Percentiles rank a stretch among this genome's conserved stretches.
Conservation (phyloP, 2,329 filamentous ascomycete species). For the Claviceps sp. region DNA sequence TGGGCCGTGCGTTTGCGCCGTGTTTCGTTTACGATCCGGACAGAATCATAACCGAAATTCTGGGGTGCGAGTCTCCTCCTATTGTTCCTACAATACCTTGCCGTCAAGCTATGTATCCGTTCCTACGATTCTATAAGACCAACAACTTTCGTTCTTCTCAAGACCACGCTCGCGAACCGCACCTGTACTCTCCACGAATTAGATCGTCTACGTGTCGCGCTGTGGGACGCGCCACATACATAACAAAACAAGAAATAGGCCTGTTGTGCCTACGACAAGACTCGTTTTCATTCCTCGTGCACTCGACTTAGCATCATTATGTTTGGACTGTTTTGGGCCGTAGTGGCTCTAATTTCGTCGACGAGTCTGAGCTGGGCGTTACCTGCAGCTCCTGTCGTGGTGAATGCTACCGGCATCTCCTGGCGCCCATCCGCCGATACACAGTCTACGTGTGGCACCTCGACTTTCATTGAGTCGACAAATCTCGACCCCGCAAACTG, state of each 20-base stretch:
- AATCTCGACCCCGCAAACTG: conserved; percentile 15
- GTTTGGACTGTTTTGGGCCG: neutral
- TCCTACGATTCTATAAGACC: neutral
- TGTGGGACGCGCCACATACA: neutral
- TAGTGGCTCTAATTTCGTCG: neutral
- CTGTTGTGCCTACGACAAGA: neutral
- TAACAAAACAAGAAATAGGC: neutral
- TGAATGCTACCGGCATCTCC: conserved; percentile 10
- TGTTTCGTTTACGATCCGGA: neutral
- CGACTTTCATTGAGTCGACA: conserved; percentile 12
- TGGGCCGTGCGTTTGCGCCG: neutral
- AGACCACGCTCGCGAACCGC: neutral
- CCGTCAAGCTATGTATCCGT: neutral
- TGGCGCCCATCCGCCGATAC: conserved; percentile 14
- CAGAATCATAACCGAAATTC: neutral
- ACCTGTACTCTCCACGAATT: neutral
- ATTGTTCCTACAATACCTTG: neutral
- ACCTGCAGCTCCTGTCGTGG: neutral
- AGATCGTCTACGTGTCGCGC: neutral
- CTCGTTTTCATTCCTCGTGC: neutral
- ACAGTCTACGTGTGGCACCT: conserved; percentile 15
- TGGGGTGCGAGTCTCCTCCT: neutral
- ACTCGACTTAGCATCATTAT: neutral
- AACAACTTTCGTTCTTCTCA: neutral
- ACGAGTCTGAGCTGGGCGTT: neutral